A percentile compares a stretch with the other conserved stretches of the same genome.
These are phyloP conservation scores for Candida cerambycidarum DNA, from an alignment of 805 yeast genomes.

Conservation along the genomic window DNA sequence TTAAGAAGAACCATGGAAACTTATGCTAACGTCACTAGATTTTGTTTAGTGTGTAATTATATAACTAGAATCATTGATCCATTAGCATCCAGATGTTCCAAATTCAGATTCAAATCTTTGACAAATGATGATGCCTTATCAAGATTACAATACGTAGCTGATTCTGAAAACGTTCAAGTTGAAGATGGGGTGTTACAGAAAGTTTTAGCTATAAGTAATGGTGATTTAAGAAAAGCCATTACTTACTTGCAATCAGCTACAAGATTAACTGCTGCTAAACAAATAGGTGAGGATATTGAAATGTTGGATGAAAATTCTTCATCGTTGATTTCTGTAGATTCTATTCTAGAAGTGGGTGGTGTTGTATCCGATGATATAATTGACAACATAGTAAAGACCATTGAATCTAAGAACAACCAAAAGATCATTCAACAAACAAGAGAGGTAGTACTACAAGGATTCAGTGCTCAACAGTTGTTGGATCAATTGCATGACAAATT, in stretches of 20 bases:
- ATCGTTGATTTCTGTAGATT: constrained; percentile 36
- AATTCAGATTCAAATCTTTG: constrained; percentile 83
- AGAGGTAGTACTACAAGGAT: constrained; percentile 60
- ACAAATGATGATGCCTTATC: constrained; percentile 68
- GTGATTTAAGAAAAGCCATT: constrained; percentile 92
- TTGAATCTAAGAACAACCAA: constrained; percentile 25
- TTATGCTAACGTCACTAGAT: constrained; percentile 83
- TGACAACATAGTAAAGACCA: constrained; percentile 36
- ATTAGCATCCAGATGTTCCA: constrained; percentile 92
- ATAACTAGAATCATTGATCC: constrained; percentile 97
- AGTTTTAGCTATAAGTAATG: constrained; percentile 72
- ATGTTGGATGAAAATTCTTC: constrained; percentile 23
- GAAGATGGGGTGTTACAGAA: constrained; percentile 56
- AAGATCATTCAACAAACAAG: constrained; percentile 45
- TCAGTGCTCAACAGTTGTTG: constrained; percentile 73
- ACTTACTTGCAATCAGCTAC: constrained; percentile 86
- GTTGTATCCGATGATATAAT: constrained; percentile 57
- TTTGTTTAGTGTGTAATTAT: constrained; percentile 93
- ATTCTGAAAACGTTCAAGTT: constrained; percentile 31
- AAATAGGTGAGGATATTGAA: constrained; percentile 23
- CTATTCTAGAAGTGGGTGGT: constrained; percentile 75
- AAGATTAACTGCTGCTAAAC: constrained; percentile 7
- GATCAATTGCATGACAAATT: constrained; percentile 71
- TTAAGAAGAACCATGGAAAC: constrained; percentile 85
- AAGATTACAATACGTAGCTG: constrained; percentile 63